Evolutionary conservation across 495 filamentous ascomycete genomes (phyloP).

Genomic region (Recurvomyces mirabilis): DNA sequence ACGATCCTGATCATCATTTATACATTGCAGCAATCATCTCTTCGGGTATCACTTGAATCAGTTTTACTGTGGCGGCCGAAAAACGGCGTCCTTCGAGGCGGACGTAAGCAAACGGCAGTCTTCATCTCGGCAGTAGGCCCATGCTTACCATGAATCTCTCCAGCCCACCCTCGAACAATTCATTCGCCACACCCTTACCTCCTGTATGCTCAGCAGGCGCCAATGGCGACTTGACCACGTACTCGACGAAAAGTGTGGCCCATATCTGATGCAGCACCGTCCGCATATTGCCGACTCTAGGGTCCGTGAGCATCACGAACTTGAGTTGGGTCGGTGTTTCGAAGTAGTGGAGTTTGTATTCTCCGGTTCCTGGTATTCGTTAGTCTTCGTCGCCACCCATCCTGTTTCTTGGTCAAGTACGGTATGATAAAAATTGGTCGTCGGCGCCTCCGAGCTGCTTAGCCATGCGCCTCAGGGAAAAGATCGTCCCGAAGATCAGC

Average conservation of each 20-base stretch:
- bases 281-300: conserved; percentile 76
- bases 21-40: no score
- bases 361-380: conserved; percentile 47
- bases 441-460: conserved; percentile 84
- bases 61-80: neutral
- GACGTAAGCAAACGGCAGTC: neutral
- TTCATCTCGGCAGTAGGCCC: no score
- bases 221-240: conserved; percentile 90
- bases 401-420: no score
- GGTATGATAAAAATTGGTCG: conserved; percentile 47
- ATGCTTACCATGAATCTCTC: conserved; percentile 37
- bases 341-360: conserved; percentile 98
- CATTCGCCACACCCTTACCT: conserved; percentile 71
- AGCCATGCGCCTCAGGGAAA: conserved; percentile 93
- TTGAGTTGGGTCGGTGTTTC: conserved; percentile 92
- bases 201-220: conserved; percentile 81
- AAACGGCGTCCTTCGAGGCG: neutral
- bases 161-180: conserved; percentile 83
- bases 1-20: no score
- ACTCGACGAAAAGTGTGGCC: conserved; percentile 94
- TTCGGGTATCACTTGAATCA: no score
- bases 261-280: conserved; percentile 96
- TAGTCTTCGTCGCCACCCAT: no score
- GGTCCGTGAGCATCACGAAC: conserved; percentile 93
- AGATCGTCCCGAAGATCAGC: conserved; percentile 91